phyloP scores from a whole-genome alignment of 2,329 filamentous ascomycete genomes.

The Diaporthe ilicicola region DNA sequence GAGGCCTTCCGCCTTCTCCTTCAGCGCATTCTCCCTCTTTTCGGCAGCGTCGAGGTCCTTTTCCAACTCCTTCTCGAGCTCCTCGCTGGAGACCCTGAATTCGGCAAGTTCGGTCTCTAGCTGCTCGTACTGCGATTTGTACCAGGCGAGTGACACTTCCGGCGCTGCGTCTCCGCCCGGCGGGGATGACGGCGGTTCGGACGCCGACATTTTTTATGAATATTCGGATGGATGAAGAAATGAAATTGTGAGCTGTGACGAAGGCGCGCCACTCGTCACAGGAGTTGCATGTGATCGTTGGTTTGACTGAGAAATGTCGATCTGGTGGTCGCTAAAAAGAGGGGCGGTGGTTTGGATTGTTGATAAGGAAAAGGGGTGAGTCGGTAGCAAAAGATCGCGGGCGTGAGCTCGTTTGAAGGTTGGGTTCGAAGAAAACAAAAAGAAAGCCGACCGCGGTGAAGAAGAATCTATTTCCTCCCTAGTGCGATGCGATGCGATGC shows the following conservation, averaged over 20 bases:
- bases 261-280: conserved; percentile 30
- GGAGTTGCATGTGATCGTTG: conserved; percentile 31
- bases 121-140: conserved; percentile 95
- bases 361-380: conserved; percentile 29
- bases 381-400: conserved; percentile 20
- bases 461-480: background rate
- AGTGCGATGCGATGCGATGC: conserved; percentile 22
- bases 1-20: conserved; percentile 86
- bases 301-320: conserved; percentile 11
- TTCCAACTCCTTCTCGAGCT: conserved; percentile 93
- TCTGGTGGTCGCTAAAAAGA: conserved; percentile 24
- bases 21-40: conserved; percentile 85
- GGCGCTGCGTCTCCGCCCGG: conserved; percentile 61
- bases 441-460: conserved; percentile 17
- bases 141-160: conserved; percentile 87
- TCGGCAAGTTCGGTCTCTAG: conserved; percentile 91
- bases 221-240: background rate
- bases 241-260: conserved; percentile 29
- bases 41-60: conserved; percentile 96
- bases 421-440: conserved; percentile 9
- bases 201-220: conserved; percentile 52
- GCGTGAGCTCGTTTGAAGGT: conserved; percentile 8
- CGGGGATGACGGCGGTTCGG: conserved; percentile 69
- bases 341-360: conserved; percentile 4
- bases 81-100: conserved; percentile 92